Base-by-base conservation (phyloP, 75 land plant genomes). In the Isoetes taiwanensis region DNA sequence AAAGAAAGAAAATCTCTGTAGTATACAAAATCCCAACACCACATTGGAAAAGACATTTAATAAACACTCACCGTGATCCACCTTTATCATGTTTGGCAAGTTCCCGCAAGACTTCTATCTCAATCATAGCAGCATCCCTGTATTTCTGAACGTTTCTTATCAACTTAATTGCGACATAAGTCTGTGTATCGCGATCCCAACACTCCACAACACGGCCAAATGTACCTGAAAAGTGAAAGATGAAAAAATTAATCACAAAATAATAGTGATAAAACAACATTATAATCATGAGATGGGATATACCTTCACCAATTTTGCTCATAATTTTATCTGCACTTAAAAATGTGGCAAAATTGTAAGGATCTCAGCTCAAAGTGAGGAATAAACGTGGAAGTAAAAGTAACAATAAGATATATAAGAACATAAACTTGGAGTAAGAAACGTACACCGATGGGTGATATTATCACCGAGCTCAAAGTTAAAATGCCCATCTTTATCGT, bases 201-300 rank as follows among this genome's bases (percentile, higher is more conserved):
- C 91, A 86, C 68, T 86, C 87, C 41, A 86, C 25, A 20, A 86
- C 91, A 57, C 77, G 80, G 27, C 91, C 91, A 83, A 86, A 86
- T 34, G 91, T 86, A 8, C 91, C 89, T n/a, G n/a, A n/a, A n/a
- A n/a, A n/a, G n/a, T n/a, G n/a, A n/a, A n/a, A n/a, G n/a, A n/a
- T n/a, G n/a, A n/a, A n/a, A n/a, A n/a, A n/a, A n/a, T n/a, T n/a
- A n/a, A n/a, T n/a, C n/a, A n/a, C n/a, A n/a, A n/a, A n/a, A n/a
- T n/a, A n/a, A n/a, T n/a, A n/a, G n/a, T n/a, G n/a, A n/a, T n/a
- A n/a, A n/a, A n/a, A n/a, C n/a, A n/a, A n/a, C n/a, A n/a, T n/a
- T n/a, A n/a, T n/a, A n/a, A n/a, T n/a, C n/a, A n/a, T n/a, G n/a
- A n/a, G n/a, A n/a, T n/a, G n/a, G n/a, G n/a, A n/a, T n/a, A n/a